These are phyloP conservation scores for Oryza meyeriana DNA, from an alignment of 176 grass and related monocot species.

Conservation along the genomic window DNA sequence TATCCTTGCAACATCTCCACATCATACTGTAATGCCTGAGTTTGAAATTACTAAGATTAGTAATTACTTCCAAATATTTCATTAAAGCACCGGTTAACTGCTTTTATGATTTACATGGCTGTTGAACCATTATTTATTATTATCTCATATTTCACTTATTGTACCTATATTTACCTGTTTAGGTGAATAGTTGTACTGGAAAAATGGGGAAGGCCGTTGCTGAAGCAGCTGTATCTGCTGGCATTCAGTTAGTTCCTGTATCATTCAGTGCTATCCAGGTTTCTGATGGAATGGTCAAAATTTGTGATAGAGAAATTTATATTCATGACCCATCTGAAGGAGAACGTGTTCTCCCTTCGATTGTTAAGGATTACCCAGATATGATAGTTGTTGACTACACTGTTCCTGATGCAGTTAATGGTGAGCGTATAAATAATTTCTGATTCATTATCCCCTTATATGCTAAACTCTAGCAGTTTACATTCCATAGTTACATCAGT, in stretches of 20 bases:
- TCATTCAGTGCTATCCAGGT: conserved; percentile 65
- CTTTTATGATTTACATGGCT: conserved; percentile 9
- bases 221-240: conserved; percentile 71
- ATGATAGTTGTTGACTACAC: conserved; percentile 89
- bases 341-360: conserved; percentile 55
- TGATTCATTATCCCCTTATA: not conserved
- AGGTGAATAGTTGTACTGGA: conserved; percentile 90
- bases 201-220: conserved; percentile 88
- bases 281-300: conserved; percentile 55
- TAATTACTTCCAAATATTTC: conserved; percentile 1
- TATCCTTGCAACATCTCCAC: conserved; percentile 2
- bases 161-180: not conserved
- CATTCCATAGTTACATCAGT: not conserved
- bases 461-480: not conserved
- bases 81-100: not conserved
- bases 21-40: not conserved
- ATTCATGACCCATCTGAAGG: conserved; percentile 69
- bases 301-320: conserved; percentile 52
- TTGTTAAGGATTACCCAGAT: conserved; percentile 65
- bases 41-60: not conserved
- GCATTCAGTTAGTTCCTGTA: conserved; percentile 74
- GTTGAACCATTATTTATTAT: not conserved
- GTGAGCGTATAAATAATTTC: conserved; percentile 32
- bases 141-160: not conserved
- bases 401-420: conserved; percentile 88